A percentile compares a stretch with the other conserved stretches of the same genome.
These are phyloP conservation scores for Nelumbo lutea DNA, from an alignment of 164 flowering plant species.

Conservation along the genomic window DNA sequence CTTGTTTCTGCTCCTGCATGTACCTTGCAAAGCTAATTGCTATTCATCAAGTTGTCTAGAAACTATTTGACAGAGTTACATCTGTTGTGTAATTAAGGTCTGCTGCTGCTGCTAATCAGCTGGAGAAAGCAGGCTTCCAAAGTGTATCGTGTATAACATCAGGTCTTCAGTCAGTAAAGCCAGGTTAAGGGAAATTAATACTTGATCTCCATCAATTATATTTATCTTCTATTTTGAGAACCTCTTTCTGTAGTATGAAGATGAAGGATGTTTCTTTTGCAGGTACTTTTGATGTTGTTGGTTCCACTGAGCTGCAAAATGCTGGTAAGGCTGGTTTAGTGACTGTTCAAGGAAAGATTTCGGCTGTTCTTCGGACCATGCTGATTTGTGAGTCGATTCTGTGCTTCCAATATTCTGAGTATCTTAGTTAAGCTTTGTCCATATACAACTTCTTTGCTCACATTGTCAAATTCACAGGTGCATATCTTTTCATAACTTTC, in stretches of 20 bases:
- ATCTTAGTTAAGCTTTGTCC: not conserved
- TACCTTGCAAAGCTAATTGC: not conserved
- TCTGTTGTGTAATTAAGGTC: slow-evolving; percentile 43
- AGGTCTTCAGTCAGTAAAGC: slow-evolving; percentile 86
- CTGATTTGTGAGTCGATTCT: slow-evolving; percentile 65
- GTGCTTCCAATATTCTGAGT: not conserved
- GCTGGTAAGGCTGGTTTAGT: slow-evolving; percentile 96
- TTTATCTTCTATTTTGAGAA: not conserved
- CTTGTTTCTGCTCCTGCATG: not conserved
- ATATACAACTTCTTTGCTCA: not conserved
- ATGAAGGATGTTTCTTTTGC: slow-evolving; percentile 5
- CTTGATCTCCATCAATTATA: not conserved
- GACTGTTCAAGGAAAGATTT: slow-evolving; percentile 85
- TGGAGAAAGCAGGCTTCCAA: slow-evolving; percentile 72
- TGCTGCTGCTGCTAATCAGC: slow-evolving; percentile 69
- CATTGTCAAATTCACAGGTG: slow-evolving; percentile 45
- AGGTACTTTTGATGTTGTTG: slow-evolving; percentile 87
- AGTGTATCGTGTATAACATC: slow-evolving; percentile 78
- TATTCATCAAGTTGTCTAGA: not conserved
- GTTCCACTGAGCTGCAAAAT: slow-evolving; percentile 76
- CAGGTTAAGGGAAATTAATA: slow-evolving; percentile 39
- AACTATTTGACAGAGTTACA: slow-evolving; percentile 8
- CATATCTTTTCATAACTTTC: slow-evolving; percentile 72
- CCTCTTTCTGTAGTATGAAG: not conserved
- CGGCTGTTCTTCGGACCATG: slow-evolving; percentile 83